Conservation (phyloP, 2,329 filamentous ascomycete species). For the Fonsecaea multimorphosa region DNA sequence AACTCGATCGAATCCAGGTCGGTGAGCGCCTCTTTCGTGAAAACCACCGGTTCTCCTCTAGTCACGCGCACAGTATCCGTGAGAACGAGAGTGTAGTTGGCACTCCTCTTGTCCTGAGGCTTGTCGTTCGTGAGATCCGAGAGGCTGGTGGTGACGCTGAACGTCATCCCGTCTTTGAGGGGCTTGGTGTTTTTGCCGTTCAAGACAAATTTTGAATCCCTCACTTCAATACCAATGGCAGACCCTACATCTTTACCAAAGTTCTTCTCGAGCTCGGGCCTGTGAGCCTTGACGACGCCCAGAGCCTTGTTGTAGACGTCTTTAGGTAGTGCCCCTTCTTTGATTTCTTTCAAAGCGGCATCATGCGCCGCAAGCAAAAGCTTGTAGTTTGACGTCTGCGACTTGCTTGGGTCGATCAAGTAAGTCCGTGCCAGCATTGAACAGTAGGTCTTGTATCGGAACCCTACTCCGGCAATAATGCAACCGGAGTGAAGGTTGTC, state of each 20-base stretch:
- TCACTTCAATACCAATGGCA: slow-evolving; percentile 89
- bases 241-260: slow-evolving; percentile 92
- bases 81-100: slow-evolving; percentile 85
- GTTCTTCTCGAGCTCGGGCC: slow-evolving; percentile 92
- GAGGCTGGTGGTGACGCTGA: slow-evolving; percentile 88
- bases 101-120: slow-evolving; percentile 87
- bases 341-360: slow-evolving; percentile 85
- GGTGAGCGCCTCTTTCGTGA: slow-evolving; percentile 89
- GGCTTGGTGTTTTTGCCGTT: slow-evolving; percentile 84
- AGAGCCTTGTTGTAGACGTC: slow-evolving; percentile 92
- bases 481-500: slow-evolving; percentile 82
- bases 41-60: slow-evolving; percentile 66
- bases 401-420: slow-evolving; percentile 94
- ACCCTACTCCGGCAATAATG: slow-evolving; percentile 88
- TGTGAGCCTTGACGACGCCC: slow-evolving; percentile 80
- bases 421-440: slow-evolving; percentile 93
- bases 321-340: slow-evolving; percentile 83
- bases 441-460: slow-evolving; percentile 95
- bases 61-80: slow-evolving; percentile 93
- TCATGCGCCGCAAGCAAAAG: slow-evolving; percentile 84
- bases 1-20: slow-evolving; percentile 95
- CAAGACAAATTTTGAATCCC: slow-evolving; percentile 80
- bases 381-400: slow-evolving; percentile 93
- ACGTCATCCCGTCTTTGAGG: slow-evolving; percentile 95
- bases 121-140: slow-evolving; percentile 85